phyloP scores from a whole-genome alignment of 192 early-diverging fungal genomes.

The Funneliformis geosporum region DNA sequence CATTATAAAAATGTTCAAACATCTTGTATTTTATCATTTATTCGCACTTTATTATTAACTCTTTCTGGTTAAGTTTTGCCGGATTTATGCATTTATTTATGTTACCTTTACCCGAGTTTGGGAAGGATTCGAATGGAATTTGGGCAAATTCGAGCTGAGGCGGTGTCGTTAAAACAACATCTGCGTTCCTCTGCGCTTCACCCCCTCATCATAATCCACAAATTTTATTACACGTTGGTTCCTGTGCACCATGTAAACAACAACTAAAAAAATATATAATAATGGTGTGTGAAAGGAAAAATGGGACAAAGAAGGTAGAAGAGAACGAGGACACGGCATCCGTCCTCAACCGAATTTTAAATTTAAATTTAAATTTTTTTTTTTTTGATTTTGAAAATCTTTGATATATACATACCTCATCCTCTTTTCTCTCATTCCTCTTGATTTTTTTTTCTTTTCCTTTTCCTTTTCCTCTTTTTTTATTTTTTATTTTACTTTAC shows the following conservation, averaged over 20 bases:
- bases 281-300: constrained; percentile 4
- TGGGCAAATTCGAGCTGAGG: not conserved
- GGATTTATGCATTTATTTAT: constrained; percentile 19
- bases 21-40: not conserved
- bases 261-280: constrained; percentile 5
- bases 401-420: constrained; percentile 2
- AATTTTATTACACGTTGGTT: too few species aligned
- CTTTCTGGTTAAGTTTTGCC: not conserved
- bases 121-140: not conserved
- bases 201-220: not conserved
- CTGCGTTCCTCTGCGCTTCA: not conserved
- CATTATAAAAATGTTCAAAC: too few species aligned
- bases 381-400: not conserved
- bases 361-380: not conserved
- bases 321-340: constrained; percentile 1
- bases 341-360: constrained; percentile 6
- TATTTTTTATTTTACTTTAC: not conserved
- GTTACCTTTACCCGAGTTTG: constrained; percentile 8
- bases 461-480: not conserved
- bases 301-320: constrained; percentile 16
- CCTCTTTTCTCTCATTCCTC: not conserved
- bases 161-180: not conserved
- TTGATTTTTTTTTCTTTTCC: not conserved
- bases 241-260: not conserved
- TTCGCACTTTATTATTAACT: not conserved